Base-by-base conservation (phyloP, 179 eudicot genomes). In the Vitellaria paradoxa region DNA sequence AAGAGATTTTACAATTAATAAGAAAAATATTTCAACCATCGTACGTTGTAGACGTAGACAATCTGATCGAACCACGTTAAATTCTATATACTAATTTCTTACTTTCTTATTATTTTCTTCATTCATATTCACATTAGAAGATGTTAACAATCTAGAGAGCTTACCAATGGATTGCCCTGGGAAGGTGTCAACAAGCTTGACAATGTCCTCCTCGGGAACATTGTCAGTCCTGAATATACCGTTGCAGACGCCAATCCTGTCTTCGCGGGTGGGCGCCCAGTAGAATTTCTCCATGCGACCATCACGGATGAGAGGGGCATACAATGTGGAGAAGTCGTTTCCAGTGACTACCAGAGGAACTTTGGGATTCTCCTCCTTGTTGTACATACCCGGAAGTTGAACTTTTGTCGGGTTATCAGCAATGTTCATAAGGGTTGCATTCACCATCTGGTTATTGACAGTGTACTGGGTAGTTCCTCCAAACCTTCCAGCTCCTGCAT, bases 261-360 rank as follows among this genome's bases (percentile, higher is more conserved):
- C 96, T 81, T 91, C 96, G 24, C 93, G 83, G 6, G 91, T 91
- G 15, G 96, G 96, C 0, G 96, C 92, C 97, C 97, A 92, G 83
- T 92, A 92, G 85, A 90, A 92, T 80, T 91, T 91, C 85, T 91
- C 97, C 97, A 91, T 91, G 82, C 97, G 93, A 52, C 97, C 97
- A 79, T 91, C 97, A 78, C 97, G 93, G 75, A 91, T 91, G 9
- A 91, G 89, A 2, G 97, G 97, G 6, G 97, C 97, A 56, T 92
- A 92, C 74, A 92, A 59, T n/a, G 97, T 92, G 15, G 97, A 92
- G 87, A 92, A 92, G 64, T 92, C 97, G 69, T 92, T 90, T 17
- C 97, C 97, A 0, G 97, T 92, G 79, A 92, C 97, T 37, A 92
- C 79, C 64, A 92, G 83, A 21, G 97, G 97, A 9, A 92, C 97